Evolutionary conservation across 2,329 filamentous ascomycete genomes (phyloP), one percentile per base, ranked within the genome.

Genomic region (Nigrospora oryzae): DNA sequence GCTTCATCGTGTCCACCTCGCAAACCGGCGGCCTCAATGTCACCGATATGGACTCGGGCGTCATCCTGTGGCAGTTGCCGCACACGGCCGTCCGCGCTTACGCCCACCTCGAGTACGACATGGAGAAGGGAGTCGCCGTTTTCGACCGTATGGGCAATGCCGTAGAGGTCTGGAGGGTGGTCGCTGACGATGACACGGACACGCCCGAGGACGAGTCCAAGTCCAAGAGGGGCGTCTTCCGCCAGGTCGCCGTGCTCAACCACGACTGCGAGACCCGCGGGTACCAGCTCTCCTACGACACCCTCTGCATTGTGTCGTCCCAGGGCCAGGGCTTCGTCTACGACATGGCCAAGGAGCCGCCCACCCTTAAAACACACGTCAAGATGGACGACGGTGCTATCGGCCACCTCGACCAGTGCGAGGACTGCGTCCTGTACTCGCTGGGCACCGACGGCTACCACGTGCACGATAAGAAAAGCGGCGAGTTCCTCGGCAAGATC

Each of bases 31-130:
- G 68, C 1, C 45, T 73, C 34, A 62, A 65, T 42, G 68, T 72
- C 36, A 69, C 64, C 5, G 66, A 69, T 49, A 70, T 73, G 64
- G 68, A 72, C 38, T 60, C 61, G 14, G 68, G 67, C 11, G 46
- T 49, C 4, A 53, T 63, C 14, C 52, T 73, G 6, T 72, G 67
- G 65, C 45, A 43, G 13, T 37, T 54, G 16, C 53, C 56, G 11
- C 45, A 51, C 17, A 47, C 62, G 11, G 56, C 58, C 1, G 68
- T 71, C 31, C 59, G 66, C 12, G 61, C 63, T 5, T 70, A 65
- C 45, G 69, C 69, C 1, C 69, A 71, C 53, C 53, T 73, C 11
- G 69, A 73, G 43, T 73, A 73, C 44, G 60, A 70, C 44, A 63
- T 69, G 53, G 61, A 70, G 45, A 63, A 70, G 53, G 69, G 68